Conservation (phyloP, 331 rosid genomes). For the Rosa hybrid region DNA sequence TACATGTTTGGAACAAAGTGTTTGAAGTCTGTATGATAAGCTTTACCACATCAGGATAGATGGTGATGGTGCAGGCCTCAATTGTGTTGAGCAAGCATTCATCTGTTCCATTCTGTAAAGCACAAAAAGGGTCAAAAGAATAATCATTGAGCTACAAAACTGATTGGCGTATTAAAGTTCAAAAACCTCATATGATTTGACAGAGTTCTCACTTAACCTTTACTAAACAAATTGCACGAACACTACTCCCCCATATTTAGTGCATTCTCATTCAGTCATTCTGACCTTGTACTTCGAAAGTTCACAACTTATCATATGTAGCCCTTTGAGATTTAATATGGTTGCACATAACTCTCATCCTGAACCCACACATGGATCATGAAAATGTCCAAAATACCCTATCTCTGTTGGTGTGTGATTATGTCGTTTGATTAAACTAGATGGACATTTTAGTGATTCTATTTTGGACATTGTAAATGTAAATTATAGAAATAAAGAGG, state of each 20-base stretch:
- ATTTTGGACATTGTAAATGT: not conserved
- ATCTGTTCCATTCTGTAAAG: constrained; percentile 82
- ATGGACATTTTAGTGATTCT: not conserved
- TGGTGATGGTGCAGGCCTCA: constrained; percentile 76
- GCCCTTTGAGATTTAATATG: too few species aligned
- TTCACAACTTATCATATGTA: too few species aligned
- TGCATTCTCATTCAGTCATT: not conserved
- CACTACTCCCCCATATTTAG: not conserved
- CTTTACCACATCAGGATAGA: constrained; percentile 71
- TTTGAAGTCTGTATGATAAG: not conserved
- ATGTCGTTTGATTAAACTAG: not conserved
- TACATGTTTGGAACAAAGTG: not conserved
- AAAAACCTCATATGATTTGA: not conserved
- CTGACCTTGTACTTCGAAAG: too few species aligned
- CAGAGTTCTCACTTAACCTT: too few species aligned
- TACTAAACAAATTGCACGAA: too few species aligned
- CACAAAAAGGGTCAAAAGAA: not conserved
- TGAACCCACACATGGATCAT: too few species aligned
- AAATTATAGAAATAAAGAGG: not conserved
- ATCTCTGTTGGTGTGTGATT: not conserved
- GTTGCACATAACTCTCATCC: too few species aligned
- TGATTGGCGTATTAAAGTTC: not conserved
- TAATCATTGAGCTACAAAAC: not conserved
- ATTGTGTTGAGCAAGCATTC: constrained; percentile 82
- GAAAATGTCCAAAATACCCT: not conserved